Evolutionary conservation across 2,329 filamentous ascomycete species (phyloP).

Genomic region (Aspergillus sp.): DNA sequence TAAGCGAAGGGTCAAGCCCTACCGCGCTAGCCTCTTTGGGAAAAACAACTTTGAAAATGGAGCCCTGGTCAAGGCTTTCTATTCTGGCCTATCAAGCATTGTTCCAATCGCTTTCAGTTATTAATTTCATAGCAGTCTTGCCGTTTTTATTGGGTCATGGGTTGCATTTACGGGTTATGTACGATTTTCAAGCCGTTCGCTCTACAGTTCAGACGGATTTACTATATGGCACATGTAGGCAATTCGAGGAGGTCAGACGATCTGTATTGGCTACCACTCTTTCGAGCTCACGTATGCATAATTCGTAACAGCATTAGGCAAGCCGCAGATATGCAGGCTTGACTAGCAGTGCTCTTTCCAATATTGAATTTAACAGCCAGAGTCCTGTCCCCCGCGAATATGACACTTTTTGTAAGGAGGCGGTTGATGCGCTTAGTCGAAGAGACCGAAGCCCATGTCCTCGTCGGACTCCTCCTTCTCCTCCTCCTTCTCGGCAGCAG

Average conservation of each 20-base stretch:
- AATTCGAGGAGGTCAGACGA: slow-evolving; percentile 30
- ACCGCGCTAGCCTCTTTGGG: slow-evolving; percentile 31
- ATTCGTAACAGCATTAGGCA: slow-evolving; percentile 40
- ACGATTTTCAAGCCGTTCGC: neutral
- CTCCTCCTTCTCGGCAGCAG: slow-evolving; percentile 70
- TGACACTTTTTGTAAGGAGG: slow-evolving; percentile 38
- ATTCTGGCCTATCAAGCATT: slow-evolving; percentile 1
- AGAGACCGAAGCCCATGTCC: slow-evolving; percentile 74
- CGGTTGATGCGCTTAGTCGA: slow-evolving; percentile 53
- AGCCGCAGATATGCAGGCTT: slow-evolving; percentile 32
- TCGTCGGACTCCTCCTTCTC: slow-evolving; percentile 73
- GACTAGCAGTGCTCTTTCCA: slow-evolving; percentile 28
- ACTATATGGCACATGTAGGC: slow-evolving; percentile 2
- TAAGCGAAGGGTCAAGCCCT: slow-evolving; percentile 48
- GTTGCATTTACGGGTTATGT: neutral
- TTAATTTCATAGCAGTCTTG: neutral
- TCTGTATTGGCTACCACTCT: slow-evolving; percentile 38
- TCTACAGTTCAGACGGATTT: neutral
- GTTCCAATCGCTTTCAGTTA: neutral
- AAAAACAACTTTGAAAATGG: neutral
- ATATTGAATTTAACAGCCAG: slow-evolving; percentile 33
- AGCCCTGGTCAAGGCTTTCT: neutral
- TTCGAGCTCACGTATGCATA: slow-evolving; percentile 34
- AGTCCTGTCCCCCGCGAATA: slow-evolving; percentile 64
- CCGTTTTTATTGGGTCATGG: neutral